phyloP scores from a whole-genome alignment of 345 rosid species.

The Excoecaria cochinchinensis region DNA sequence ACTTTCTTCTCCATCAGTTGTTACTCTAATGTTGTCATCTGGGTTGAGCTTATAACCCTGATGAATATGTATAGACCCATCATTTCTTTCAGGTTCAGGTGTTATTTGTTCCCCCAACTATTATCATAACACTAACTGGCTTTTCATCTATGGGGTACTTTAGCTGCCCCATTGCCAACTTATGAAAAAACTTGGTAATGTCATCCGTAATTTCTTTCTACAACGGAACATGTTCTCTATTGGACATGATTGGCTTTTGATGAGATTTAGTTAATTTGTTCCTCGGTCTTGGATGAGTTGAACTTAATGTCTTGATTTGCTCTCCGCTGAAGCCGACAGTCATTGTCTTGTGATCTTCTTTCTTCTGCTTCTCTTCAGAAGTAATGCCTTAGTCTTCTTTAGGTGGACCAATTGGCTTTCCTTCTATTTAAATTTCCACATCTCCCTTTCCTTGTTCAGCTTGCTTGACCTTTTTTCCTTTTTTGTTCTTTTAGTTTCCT shows the following conservation, averaged over 20 bases:
- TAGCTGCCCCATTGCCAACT: slow-evolving; percentile 43
- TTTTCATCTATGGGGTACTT: slow-evolving; percentile 42
- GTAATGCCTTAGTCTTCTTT: slow-evolving; percentile 28
- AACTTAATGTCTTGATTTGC: slow-evolving; percentile 30
- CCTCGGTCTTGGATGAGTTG: slow-evolving; percentile 20
- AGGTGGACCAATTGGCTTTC: slow-evolving; percentile 16
- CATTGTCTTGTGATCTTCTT: slow-evolving; percentile 32
- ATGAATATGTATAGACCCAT: slow-evolving; percentile 50
- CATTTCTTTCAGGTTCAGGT: slow-evolving; percentile 46
- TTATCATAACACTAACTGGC: slow-evolving; percentile 44
- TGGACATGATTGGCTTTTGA: slow-evolving; percentile 23
- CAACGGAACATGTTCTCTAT: slow-evolving; percentile 34
- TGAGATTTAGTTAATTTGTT: slow-evolving; percentile 16
- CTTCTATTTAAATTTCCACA: slow-evolving; percentile 21
- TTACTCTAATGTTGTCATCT: slow-evolving; percentile 52
- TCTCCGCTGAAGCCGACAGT: slow-evolving; percentile 21
- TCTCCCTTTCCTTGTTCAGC: slow-evolving; percentile 24
- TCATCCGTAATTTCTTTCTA: slow-evolving; percentile 62
- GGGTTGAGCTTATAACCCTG: slow-evolving; percentile 60
- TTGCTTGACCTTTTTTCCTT: slow-evolving; percentile 9
- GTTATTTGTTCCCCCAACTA: slow-evolving; percentile 88
- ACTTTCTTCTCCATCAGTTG: slow-evolving; percentile 58
- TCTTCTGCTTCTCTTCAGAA: slow-evolving; percentile 27
- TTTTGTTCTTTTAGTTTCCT: no score
- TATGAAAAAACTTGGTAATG: slow-evolving; percentile 49